These are phyloP conservation scores for Allomyces macrogynus DNA, from an alignment of 192 early-diverging fungal genomes.

Conservation along the genomic window DNA sequence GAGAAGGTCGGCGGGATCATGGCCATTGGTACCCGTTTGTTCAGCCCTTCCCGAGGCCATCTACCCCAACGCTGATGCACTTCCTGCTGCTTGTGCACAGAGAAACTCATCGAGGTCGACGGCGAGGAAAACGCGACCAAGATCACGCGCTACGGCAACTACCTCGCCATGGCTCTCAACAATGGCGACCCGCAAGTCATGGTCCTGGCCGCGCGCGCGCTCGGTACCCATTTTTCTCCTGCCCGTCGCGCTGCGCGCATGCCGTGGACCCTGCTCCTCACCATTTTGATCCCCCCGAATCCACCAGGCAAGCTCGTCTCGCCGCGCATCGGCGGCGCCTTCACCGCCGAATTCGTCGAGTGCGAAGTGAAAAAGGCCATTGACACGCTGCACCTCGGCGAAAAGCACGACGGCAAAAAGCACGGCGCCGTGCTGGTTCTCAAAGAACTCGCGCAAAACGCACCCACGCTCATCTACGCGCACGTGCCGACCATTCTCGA, in stretches of 20 bases:
- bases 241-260: not conserved
- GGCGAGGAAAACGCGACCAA: slow-evolving; percentile 59
- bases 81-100: slow-evolving; percentile 14
- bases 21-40: slow-evolving; percentile 40
- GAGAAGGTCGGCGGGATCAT: slow-evolving; percentile 64
- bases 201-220: slow-evolving; percentile 44
- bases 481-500: slow-evolving; percentile 66
- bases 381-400: slow-evolving; percentile 64
- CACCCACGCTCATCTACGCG: slow-evolving; percentile 64
- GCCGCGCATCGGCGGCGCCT: slow-evolving; percentile 26
- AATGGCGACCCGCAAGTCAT: slow-evolving; percentile 49
- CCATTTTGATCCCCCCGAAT: not conserved
- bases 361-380: slow-evolving; percentile 62
- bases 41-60: not conserved
- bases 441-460: slow-evolving; percentile 46
- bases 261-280: not conserved
- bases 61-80: not conserved
- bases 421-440: slow-evolving; percentile 67
- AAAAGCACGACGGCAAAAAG: slow-evolving; percentile 49
- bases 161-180: slow-evolving; percentile 53
- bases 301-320: not conserved
- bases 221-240: slow-evolving; percentile 23
- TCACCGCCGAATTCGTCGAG: slow-evolving; percentile 64
- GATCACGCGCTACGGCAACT: slow-evolving; percentile 58
- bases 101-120: slow-evolving; percentile 62